Evolutionary conservation across 2,329 filamentous ascomycete species (phyloP).

Genomic region (Chaetomium olivaceum): DNA sequence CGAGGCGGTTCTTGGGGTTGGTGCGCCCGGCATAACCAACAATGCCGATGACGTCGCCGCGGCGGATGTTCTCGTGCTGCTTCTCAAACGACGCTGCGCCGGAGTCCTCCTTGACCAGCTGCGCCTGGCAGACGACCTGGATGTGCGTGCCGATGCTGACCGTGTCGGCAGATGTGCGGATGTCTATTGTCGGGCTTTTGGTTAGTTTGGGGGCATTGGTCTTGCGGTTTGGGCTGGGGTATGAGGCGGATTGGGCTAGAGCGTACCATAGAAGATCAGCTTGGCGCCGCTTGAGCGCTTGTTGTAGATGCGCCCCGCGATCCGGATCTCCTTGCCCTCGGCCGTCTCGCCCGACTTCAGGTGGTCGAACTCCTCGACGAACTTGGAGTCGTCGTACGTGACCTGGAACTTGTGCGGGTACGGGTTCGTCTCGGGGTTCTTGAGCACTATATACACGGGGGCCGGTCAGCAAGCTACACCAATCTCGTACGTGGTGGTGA

Average conservation of each 20-base stretch:
- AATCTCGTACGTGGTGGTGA: neutral
- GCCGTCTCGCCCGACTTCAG: constrained; percentile 86
- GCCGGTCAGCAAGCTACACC: constrained; percentile 15
- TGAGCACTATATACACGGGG: constrained; percentile 48
- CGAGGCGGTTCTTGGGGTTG: constrained; percentile 84
- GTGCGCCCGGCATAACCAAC: constrained; percentile 83
- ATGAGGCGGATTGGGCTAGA: no score
- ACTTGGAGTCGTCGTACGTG: constrained; percentile 78
- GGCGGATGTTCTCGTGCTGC: constrained; percentile 84
- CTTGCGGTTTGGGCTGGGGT: no score
- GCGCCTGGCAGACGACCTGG: constrained; percentile 89
- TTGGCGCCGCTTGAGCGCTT: constrained; percentile 80
- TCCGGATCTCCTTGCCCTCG: constrained; percentile 71
- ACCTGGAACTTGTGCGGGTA: constrained; percentile 94
- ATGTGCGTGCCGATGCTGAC: constrained; percentile 69
- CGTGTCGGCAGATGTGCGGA: constrained; percentile 58
- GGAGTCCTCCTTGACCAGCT: constrained; percentile 68
- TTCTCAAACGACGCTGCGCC: constrained; percentile 65
- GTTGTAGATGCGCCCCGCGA: constrained; percentile 87
- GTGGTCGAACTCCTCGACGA: constrained; percentile 72
- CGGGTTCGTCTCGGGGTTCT: constrained; percentile 73
- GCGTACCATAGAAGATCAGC: constrained; percentile 84
- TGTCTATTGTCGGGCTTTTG: constrained; percentile 22
- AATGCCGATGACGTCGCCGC: constrained; percentile 91
- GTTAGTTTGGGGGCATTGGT: neutral